Percentiles rank a stretch among this genome's conserved stretches.
phyloP scores from a whole-genome alignment of 371 early-diverging fungal genomes.

The Mucor racemosus region DNA sequence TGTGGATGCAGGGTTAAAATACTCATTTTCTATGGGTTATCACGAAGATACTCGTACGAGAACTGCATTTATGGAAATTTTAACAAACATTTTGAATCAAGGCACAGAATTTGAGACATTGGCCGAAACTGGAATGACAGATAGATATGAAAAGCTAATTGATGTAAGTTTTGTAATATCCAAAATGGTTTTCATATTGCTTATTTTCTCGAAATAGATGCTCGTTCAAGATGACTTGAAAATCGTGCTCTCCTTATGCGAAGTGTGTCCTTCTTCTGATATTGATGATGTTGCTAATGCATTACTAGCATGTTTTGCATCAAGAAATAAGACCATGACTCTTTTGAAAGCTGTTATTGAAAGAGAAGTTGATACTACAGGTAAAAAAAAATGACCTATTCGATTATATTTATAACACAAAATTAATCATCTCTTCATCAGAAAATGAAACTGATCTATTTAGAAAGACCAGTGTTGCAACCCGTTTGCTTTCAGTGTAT shows the following conservation, averaged over 20 bases:
- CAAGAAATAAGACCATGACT: conserved; percentile 65
- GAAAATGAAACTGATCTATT: conserved; percentile 86
- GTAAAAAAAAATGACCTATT: too few species aligned
- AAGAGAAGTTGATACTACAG: conserved; percentile 79
- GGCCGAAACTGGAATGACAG: conserved; percentile 70
- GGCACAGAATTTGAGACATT: conserved; percentile 84
- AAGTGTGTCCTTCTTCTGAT: conserved; percentile 82
- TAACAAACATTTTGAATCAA: conserved; percentile 83
- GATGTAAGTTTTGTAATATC: conserved; percentile 47
- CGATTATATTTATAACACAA: too few species aligned
- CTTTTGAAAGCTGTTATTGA: conserved; percentile 81
- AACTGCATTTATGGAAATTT: conserved; percentile 85
- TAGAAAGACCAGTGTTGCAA: conserved; percentile 88
- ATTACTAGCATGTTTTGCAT: conserved; percentile 77
- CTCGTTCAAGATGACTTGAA: conserved; percentile 66
- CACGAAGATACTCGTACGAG: conserved; percentile 85
- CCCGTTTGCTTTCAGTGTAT: conserved; percentile 80
- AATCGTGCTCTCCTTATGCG: conserved; percentile 77
- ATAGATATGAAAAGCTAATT: conserved; percentile 71
- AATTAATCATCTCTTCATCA: neutral
- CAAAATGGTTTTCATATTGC: neutral
- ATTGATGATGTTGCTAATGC: conserved; percentile 81
- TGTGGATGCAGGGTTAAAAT: conserved; percentile 85
- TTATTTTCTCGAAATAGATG: conserved; percentile 29
- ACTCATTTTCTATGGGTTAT: conserved; percentile 86